These are phyloP conservation scores for Mortierella sp. DNA, from an alignment of 371 early-diverging fungal species.

Conservation along the genomic window DNA sequence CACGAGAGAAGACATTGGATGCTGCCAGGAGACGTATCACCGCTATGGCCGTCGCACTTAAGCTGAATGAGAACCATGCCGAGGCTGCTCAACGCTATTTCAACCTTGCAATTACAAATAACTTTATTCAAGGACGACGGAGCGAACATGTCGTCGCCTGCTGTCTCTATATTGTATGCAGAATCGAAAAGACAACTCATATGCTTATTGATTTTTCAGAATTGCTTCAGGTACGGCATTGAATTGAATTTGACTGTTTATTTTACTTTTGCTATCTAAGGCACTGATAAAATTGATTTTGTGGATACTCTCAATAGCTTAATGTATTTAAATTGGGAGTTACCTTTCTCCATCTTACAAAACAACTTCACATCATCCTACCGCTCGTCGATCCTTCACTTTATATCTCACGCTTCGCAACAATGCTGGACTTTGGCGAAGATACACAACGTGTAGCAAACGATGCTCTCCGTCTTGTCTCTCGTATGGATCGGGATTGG, in stretches of 20 bases:
- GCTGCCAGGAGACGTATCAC: slow-evolving; percentile 75
- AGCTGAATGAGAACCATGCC: slow-evolving; percentile 82
- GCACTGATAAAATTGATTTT: too few relatives aligned
- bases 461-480: slow-evolving; percentile 91
- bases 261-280: not conserved
- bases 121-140: slow-evolving; percentile 95
- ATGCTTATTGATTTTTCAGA: slow-evolving; percentile 99
- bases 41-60: slow-evolving; percentile 75
- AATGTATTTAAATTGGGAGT: slow-evolving; percentile 97
- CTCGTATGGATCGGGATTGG: slow-evolving; percentile 99
- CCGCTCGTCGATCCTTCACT: slow-evolving; percentile 97
- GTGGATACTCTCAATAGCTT: slow-evolving; percentile 54
- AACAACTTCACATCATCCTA: slow-evolving; percentile 79
- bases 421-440: slow-evolving; percentile 94
- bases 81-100: slow-evolving; percentile 95
- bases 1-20: slow-evolving; percentile 78
- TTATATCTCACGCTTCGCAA: slow-evolving; percentile 96
- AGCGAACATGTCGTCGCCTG: slow-evolving; percentile 92
- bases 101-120: slow-evolving; percentile 91
- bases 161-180: slow-evolving; percentile 97
- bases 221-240: slow-evolving; percentile 73
- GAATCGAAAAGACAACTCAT: slow-evolving; percentile 90
- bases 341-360: slow-evolving; percentile 90
- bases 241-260: not conserved
- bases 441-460: slow-evolving; percentile 83